phyloP scores from a whole-genome alignment of 2,329 filamentous ascomycete genomes.

The Pyricularia grisea region DNA sequence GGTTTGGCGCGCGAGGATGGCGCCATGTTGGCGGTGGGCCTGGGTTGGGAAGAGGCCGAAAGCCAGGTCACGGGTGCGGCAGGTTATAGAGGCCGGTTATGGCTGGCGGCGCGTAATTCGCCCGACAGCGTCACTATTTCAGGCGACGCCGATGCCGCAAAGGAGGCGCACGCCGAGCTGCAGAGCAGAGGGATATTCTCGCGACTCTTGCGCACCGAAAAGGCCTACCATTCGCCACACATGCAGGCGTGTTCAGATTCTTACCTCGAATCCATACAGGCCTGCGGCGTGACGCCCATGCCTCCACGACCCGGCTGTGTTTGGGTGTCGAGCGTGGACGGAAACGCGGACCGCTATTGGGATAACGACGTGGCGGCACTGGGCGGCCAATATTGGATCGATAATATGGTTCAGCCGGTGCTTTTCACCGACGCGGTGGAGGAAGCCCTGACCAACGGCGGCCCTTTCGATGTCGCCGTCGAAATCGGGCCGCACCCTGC shows the following conservation, averaged over 20 bases:
- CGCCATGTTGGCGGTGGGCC: constrained; percentile 32
- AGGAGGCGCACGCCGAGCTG: constrained; percentile 10
- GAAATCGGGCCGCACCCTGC: constrained; percentile 30
- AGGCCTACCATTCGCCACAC: constrained; percentile 18
- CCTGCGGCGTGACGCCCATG: constrained; percentile 20
- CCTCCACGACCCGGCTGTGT: constrained; percentile 20
- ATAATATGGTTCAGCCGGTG: constrained; percentile 35
- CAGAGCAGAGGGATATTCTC: constrained; percentile 8
- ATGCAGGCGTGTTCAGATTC: constrained; percentile 6
- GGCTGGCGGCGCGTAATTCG: neutral
- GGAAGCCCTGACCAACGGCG: constrained; percentile 12
- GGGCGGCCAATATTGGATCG: constrained; percentile 29
- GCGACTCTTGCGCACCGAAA: constrained; percentile 13
- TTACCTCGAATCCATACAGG: neutral
- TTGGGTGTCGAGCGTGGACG: neutral
- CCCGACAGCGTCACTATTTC: constrained; percentile 30
- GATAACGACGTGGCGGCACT: constrained; percentile 17
- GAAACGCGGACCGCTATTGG: constrained; percentile 6
- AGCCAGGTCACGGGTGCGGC: neutral
- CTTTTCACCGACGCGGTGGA: constrained; percentile 30
- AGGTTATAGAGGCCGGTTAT: neutral
- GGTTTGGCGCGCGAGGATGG: constrained; percentile 6
- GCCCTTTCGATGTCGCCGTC: constrained; percentile 24
- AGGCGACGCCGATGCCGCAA: constrained; percentile 18
- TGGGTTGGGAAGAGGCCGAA: constrained; percentile 5